Evolutionary conservation across 768 basidiomycete species (phyloP), one percentile per base, ranked within the genome.

Genomic region (Mycena polygramma): DNA sequence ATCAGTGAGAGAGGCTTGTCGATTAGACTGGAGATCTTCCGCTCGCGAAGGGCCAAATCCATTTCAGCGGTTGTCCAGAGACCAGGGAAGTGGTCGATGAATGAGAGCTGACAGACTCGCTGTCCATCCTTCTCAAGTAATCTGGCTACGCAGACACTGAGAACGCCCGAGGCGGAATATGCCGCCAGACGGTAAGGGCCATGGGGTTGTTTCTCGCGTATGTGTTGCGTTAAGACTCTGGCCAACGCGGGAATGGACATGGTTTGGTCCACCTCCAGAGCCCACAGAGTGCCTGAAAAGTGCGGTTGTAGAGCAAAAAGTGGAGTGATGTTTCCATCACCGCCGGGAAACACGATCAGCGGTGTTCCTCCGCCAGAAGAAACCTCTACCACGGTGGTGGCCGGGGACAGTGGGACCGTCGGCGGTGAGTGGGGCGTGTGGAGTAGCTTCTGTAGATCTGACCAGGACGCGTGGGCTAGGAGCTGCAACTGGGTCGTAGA

Each of bases 151-250:
- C 36, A 54, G 11, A 57, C 55, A n/a, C 7, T 41, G 13, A 65
- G 2, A 30, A 65, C 35, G 26, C 64, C 49, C 15, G 64, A 36
- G 14, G 9, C 64, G 1, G 45, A 65, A 41, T 36, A 65, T 13
- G 26, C 55, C 7, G 64, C 35, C 15, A 65, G 24, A 49, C 64
- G 64, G 24, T 65, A 65, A 1, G 64, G 64, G n/a, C 64, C 64
- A 0, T 49, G 37, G 7, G 64, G 64, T 19, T 48, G 64, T n/a
- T 57, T 65, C n/a, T 57, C 26, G 2, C 30, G 45, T n/a, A 65
- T 65, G 10, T 57, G 37, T 11, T 57, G 14, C n/a, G n/a, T 35
- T 7, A 55, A 6, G 26, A 65, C 57, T 15, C 13, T 13, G 35
- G 55, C 55, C 46, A 65, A 22, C 2, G 55, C 20, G 30, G 39